Percentiles rank a stretch among this genome's conserved stretches.
Evolutionary conservation across 345 rosid genomes (phyloP).

Genomic region (Lagerstroemia speciosa): DNA sequence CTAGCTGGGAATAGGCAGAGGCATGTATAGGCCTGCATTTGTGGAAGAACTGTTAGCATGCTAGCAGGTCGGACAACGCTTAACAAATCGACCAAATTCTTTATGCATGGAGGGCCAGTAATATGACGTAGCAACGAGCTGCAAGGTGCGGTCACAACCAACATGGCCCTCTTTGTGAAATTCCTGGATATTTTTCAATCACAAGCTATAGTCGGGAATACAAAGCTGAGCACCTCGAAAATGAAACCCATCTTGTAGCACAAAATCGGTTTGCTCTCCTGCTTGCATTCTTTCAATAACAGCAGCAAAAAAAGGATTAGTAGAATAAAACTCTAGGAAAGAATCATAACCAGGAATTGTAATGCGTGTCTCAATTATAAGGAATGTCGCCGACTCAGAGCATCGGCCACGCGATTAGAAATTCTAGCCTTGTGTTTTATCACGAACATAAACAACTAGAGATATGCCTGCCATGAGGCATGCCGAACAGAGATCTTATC

Average conservation of each 20-base stretch:
- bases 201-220: background rate
- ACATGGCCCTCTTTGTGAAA: background rate
- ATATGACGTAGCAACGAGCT: background rate
- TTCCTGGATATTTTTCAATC: background rate
- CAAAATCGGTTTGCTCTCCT: background rate
- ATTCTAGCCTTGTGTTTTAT: background rate
- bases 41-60: background rate
- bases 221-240: background rate
- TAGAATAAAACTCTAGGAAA: background rate
- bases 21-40: slow-evolving; percentile 3
- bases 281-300: background rate
- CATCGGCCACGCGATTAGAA: background rate
- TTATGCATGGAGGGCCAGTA: background rate
- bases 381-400: background rate
- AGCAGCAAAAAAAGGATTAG: background rate
- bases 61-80: background rate
- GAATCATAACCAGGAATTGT: background rate
- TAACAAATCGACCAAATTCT: background rate
- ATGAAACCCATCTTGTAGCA: background rate
- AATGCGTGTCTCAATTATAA: background rate
- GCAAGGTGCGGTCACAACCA: background rate
- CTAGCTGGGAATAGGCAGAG: background rate
- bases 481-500: background rate
- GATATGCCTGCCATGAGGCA: background rate
- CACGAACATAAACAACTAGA: background rate